Evolutionary conservation across 2,329 filamentous ascomycete genomes (phyloP).

Genomic region (Colletotrichum spinosum): DNA sequence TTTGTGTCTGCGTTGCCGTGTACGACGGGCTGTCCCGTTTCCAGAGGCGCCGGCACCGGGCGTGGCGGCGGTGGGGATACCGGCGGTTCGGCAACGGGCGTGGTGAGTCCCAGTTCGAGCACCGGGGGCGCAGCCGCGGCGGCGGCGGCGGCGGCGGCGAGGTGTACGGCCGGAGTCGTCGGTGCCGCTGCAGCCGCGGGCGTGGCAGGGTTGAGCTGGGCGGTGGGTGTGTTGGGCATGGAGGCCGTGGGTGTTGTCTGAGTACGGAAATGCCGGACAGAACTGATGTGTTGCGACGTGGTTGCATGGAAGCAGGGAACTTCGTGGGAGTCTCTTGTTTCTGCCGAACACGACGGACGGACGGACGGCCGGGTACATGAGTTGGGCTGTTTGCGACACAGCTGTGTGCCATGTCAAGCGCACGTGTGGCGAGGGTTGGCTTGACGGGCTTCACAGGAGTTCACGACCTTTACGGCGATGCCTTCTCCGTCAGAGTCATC

Average conservation of each 20-base stretch:
- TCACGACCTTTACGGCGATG: too few species aligned
- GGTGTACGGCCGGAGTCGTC: slow-evolving; percentile 15
- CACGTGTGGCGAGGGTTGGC: too few species aligned
- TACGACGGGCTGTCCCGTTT: slow-evolving; percentile 51
- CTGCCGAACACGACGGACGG: too few species aligned
- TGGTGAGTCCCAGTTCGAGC: slow-evolving; percentile 21
- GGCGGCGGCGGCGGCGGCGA: slow-evolving; percentile 14
- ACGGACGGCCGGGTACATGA: too few species aligned
- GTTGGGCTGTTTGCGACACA: too few species aligned
- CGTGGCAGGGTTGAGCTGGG: slow-evolving; percentile 26
- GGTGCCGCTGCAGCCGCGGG: slow-evolving; percentile 11
- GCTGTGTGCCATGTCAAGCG: too few species aligned
- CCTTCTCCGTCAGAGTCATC: too few species aligned
- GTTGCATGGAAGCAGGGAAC: slow-evolving; percentile 15
- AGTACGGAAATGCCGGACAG: background rate
- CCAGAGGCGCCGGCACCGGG: slow-evolving; percentile 30
- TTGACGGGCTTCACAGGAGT: too few species aligned
- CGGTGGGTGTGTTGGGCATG: slow-evolving; percentile 22
- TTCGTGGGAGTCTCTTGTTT: too few species aligned
- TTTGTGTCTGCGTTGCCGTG: slow-evolving; percentile 58
- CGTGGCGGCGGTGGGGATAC: slow-evolving; percentile 13
- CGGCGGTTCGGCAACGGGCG: slow-evolving; percentile 18
- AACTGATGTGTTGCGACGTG: background rate
- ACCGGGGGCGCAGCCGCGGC: slow-evolving; percentile 17
- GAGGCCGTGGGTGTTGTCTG: slow-evolving; percentile 26